Evolutionary conservation across 495 filamentous ascomycete species (phyloP).

Genomic region (Penicillium dipodomyicola): DNA sequence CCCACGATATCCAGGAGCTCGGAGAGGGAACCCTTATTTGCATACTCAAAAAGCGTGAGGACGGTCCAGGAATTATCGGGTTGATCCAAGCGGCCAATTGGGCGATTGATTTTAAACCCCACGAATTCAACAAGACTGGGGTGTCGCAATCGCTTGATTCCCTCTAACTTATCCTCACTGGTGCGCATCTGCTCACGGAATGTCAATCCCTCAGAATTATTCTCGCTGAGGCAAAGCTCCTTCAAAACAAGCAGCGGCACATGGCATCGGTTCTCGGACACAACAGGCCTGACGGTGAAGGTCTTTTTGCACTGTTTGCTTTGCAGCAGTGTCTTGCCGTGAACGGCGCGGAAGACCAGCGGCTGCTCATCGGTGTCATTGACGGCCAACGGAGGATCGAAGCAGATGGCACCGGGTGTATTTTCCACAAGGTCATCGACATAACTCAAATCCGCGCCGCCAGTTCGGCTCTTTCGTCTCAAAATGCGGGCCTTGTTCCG

Average conservation of each 20-base stretch:
- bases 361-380: conserved; percentile 55
- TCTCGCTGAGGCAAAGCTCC: conserved; percentile 41
- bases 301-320: conserved; percentile 56
- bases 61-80: conserved; percentile 63
- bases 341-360: conserved; percentile 61
- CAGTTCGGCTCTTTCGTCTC: conserved; percentile 41
- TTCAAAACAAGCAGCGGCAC: conserved; percentile 69
- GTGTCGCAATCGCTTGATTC: conserved; percentile 69
- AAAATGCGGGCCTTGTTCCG: conserved; percentile 40
- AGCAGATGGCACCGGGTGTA: conserved; percentile 52
- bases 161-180: conserved; percentile 72
- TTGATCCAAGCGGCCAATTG: conserved; percentile 26
- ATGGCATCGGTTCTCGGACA: conserved; percentile 46
- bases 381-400: conserved; percentile 67
- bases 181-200: conserved; percentile 57
- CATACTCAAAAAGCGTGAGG: conserved; percentile 72
- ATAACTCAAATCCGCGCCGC: conserved; percentile 33
- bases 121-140: conserved; percentile 74
- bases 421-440: conserved; percentile 38
- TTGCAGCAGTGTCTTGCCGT: conserved; percentile 58
- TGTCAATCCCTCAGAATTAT: conserved; percentile 39
- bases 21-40: conserved; percentile 76
- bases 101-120: conserved; percentile 70
- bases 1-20: conserved; percentile 78
- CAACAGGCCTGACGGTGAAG: conserved; percentile 65